Percentiles rank a stretch among this genome's conserved stretches.
These are phyloP conservation scores for Toxoplasma gondii DNA, from an alignment of 169 alveolate species.

Conservation along the genomic window DNA sequence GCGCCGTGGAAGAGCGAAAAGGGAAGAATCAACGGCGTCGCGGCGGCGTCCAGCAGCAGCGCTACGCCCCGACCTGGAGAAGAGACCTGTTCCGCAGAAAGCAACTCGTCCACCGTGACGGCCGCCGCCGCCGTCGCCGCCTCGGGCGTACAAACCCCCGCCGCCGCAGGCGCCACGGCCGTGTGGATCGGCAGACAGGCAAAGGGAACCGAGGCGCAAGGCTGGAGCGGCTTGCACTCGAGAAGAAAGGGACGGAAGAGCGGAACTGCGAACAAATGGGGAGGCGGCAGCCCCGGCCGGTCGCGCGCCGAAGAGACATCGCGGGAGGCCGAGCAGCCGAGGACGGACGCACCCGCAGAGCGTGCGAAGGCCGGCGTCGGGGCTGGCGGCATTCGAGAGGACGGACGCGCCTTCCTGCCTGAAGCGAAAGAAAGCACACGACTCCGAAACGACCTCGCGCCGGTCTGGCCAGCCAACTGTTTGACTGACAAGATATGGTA, in stretches of 20 bases:
- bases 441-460: neutral
- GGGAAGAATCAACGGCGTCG: slow-evolving; percentile 33
- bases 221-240: neutral
- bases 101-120: neutral
- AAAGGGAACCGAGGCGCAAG: neutral
- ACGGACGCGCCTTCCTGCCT: neutral
- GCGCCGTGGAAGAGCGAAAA: slow-evolving; percentile 43
- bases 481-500: too few relatives aligned
- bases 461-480: too few relatives aligned
- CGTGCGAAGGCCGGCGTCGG: neutral
- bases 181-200: slow-evolving; percentile 26
- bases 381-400: neutral
- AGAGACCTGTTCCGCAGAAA: neutral
- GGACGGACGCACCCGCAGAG: neutral
- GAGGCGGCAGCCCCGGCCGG: slow-evolving; percentile 13
- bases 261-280: neutral
- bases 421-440: neutral
- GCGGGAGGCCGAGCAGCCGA: neutral
- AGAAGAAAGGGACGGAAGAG: slow-evolving; percentile 22
- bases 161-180: slow-evolving; percentile 40
- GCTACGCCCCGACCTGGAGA: slow-evolving; percentile 27
- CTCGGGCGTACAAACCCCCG: neutral
- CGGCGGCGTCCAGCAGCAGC: slow-evolving; percentile 29
- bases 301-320: neutral
- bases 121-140: slow-evolving; percentile 35